A percentile compares a stretch with the other conserved stretches of the same genome.
Evolutionary conservation across 2,329 filamentous ascomycete species (phyloP).

Genomic region (Diplodia mutila): DNA sequence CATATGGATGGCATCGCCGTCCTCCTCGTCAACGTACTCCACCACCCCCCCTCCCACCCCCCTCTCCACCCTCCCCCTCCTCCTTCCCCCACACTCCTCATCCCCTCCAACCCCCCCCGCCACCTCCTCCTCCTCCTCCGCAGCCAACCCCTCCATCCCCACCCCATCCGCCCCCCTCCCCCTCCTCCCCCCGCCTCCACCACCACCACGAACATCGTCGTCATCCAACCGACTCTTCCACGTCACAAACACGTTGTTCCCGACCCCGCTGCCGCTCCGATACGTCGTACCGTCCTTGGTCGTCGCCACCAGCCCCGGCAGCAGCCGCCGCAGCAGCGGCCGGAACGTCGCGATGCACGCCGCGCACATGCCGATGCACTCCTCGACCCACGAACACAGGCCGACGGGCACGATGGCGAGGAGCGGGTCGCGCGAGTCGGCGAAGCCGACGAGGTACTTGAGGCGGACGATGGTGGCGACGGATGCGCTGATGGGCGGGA

Average conservation of each 20-base stretch:
- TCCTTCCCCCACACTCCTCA: no score
- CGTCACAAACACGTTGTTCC: not conserved
- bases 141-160: not conserved
- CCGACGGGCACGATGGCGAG: not conserved
- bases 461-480: conserved; percentile 16
- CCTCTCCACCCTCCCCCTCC: no score
- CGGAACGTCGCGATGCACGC: conserved; percentile 7
- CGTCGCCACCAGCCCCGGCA: not conserved
- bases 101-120: not conserved
- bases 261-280: not conserved
- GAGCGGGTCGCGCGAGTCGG: conserved; percentile 2
- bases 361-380: conserved; percentile 14
- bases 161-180: not conserved
- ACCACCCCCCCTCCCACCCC: not conserved
- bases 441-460: conserved; percentile 16
- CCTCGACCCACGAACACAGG: conserved; percentile 5
- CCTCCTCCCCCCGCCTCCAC: not conserved
- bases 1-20: no score
- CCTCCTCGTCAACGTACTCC: not conserved
- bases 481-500: not conserved
- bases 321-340: not conserved
- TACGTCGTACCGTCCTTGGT: no score
- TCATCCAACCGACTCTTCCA: not conserved
- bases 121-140: not conserved
- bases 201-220: no score